Conservation (phyloP, 164 flowering plant genomes). For the Magnolia kwangsiensis region DNA sequence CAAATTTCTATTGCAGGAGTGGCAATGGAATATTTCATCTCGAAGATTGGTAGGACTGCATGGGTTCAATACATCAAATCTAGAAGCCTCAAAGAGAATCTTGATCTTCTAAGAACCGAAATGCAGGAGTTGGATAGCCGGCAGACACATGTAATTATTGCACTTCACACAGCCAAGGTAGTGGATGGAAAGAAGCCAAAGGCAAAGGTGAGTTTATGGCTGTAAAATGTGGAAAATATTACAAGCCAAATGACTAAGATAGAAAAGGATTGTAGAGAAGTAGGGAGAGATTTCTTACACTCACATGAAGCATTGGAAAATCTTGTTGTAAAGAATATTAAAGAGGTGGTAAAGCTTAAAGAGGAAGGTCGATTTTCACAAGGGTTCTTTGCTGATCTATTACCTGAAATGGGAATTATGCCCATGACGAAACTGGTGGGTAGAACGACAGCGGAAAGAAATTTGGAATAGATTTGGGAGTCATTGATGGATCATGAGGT, state of each 20-base stretch:
- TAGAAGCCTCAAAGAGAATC: background rate
- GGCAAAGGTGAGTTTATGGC: conserved; percentile 1
- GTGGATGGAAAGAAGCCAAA: conserved; percentile 5
- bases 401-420: background rate
- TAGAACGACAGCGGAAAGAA: background rate
- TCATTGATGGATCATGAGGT: background rate
- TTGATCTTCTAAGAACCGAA: background rate
- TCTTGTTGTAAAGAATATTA: background rate
- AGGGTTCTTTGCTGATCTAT: conserved; percentile 1
- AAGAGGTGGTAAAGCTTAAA: background rate
- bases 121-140: conserved; percentile 4
- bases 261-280: background rate
- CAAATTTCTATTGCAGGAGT: too few relatives aligned
- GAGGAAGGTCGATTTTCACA: conserved; percentile 4
- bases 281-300: background rate
- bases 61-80: background rate
- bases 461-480: background rate
- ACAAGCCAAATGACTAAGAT: background rate
- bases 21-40: too few relatives aligned
- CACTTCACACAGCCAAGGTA: background rate
- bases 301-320: background rate
- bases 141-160: background rate
- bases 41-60: too few relatives aligned
- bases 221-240: conserved; percentile 2
- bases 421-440: background rate